Percentiles rank a stretch among this genome's conserved stretches.
Evolutionary conservation across 2,329 filamentous ascomycete species (phyloP).

Genomic region (Colletotrichum lentis): DNA sequence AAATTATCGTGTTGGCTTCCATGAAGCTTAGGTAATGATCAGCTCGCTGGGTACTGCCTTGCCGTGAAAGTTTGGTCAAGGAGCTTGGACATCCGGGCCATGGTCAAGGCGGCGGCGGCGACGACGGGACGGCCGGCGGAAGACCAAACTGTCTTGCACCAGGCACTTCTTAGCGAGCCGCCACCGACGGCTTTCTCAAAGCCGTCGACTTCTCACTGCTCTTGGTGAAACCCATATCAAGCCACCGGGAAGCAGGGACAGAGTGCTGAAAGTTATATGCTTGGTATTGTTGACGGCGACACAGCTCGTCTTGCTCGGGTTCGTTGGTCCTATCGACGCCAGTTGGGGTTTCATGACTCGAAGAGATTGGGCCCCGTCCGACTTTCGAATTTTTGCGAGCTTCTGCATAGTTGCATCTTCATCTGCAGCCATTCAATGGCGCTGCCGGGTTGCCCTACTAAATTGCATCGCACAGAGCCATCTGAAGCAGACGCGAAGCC

Average conservation of each 20-base stretch:
- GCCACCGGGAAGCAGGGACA: slow-evolving; percentile 15
- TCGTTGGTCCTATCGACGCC: background rate
- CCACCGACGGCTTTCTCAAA: slow-evolving; percentile 8
- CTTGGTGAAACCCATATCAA: slow-evolving; percentile 35
- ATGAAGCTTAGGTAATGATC: background rate
- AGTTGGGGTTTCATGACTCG: background rate
- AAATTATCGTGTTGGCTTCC: background rate
- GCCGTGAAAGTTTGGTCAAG: background rate
- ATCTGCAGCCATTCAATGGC: background rate
- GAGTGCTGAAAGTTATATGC: background rate
- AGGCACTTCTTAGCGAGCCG: slow-evolving; percentile 10
- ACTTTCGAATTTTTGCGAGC: background rate
- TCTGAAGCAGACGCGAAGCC: background rate
- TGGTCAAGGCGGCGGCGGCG: slow-evolving; percentile 18
- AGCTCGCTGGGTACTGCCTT: background rate
- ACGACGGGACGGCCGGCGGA: slow-evolving; percentile 1
- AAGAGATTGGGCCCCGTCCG: background rate
- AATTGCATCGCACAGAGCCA: background rate
- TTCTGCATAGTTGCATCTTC: background rate
- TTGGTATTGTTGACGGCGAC: background rate
- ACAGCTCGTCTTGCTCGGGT: slow-evolving; percentile 14
- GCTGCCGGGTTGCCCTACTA: background rate
- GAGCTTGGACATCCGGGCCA: slow-evolving; percentile 5
- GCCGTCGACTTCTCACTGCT: slow-evolving; percentile 16
- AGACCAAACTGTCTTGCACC: slow-evolving; percentile 5